Evolutionary conservation across 2,329 filamentous ascomycete species (phyloP), one percentile per base, ranked within the genome.

Genomic region (Nemania sp.): DNA sequence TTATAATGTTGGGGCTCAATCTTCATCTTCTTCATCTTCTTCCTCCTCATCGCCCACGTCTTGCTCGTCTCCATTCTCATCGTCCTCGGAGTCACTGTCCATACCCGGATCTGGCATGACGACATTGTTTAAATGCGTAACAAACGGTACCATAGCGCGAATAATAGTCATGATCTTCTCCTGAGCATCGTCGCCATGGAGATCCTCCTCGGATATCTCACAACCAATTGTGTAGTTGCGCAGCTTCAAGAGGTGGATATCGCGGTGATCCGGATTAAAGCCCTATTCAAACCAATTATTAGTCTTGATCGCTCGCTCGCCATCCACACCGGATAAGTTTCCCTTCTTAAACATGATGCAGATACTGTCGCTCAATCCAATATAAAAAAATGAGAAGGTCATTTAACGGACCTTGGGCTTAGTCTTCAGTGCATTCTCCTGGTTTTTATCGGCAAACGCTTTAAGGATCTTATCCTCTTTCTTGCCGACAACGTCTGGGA

Each of bases 171-270:
- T 83, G 60, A 97, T 85, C 75, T 87, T 87, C 32, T 89, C 86
- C 79, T 93, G 86, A 18, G 88, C 89, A 74, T 88, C 82, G 54
- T 87, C 81, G 53, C 85, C 84, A 41, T 89, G 83, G 22, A 97
- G 84, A 55, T 92, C 83, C 10, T 84, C 80, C 74, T 94, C 93
- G 13, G 85, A 78, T 41, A 97, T 80, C 76, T 89, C 88, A 67
- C 85, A 89, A 43, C 88, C 86, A 24, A 97, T 80, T 0, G 92
- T 94, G 78, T 92, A 97, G 78, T 90, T 96, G 68, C 90, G 87
- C 76, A 98, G 84, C 74, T 93, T 92, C 63, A 97, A 84, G 60
- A 98, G 85, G 63, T 90, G 89, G 75, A 97, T 94, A 73, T 97
- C 92, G 49, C 87, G 83, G 77, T 97, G 92, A 66, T 92, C 89